A percentile compares a stretch with the other conserved stretches of the same genome.
Evolutionary conservation across 306 rosid species (phyloP).

Genomic region (Astragalus membranaceus): DNA sequence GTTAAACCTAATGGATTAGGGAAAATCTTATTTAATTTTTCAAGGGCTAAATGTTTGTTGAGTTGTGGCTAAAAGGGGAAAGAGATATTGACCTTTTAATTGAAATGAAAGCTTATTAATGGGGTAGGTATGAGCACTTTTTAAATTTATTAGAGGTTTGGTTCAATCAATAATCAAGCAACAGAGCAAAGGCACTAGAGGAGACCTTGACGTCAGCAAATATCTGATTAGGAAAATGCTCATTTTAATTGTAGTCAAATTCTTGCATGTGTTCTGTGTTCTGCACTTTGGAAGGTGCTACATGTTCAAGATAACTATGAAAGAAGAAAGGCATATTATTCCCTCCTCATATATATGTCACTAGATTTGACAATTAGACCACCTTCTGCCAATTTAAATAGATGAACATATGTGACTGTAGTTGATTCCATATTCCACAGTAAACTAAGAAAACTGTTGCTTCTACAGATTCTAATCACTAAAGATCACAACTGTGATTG

Average conservation of each 20-base stretch:
- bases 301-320: too few species aligned
- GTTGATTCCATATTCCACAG: neutral
- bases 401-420: too few species aligned
- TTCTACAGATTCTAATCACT: neutral
- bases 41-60: neutral
- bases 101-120: neutral
- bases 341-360: too few species aligned
- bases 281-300: neutral
- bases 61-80: neutral
- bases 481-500: neutral
- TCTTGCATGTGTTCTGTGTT: neutral
- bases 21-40: neutral
- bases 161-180: neutral
- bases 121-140: constrained; percentile 12
- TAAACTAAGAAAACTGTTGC: neutral
- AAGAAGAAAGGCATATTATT: too few species aligned
- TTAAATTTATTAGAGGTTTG: neutral
- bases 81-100: neutral
- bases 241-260: neutral
- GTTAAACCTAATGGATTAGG: neutral
- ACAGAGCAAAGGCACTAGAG: neutral
- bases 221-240: too few species aligned
- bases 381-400: too few species aligned
- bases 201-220: neutral
- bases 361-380: too few species aligned